A percentile compares a stretch with the other conserved stretches of the same genome.
These are phyloP conservation scores for Termitomyces bulborhizus DNA, from an alignment of 768 basidiomycete genomes.

Conservation along the genomic window DNA sequence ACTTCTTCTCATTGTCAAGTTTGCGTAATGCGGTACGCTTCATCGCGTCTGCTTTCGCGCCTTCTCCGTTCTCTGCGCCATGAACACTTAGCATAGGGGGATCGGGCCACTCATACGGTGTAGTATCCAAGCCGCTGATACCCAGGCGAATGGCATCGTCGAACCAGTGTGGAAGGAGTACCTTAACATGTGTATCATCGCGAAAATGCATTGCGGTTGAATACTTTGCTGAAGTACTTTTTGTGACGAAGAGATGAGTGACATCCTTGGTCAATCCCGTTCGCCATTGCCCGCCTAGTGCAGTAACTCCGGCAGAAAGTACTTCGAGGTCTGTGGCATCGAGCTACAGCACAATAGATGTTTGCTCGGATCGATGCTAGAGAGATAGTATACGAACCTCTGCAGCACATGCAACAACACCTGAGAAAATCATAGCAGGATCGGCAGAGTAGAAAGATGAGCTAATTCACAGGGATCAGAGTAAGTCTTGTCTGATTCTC, in stretches of 20 bases:
- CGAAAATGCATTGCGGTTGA: conserved; percentile 51
- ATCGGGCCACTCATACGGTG: conserved; percentile 69
- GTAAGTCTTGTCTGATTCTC: neutral
- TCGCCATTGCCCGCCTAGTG: conserved; percentile 81
- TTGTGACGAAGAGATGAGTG: conserved; percentile 76
- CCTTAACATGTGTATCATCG: conserved; percentile 49
- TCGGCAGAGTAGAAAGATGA: conserved; percentile 68
- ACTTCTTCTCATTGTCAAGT: conserved; percentile 26
- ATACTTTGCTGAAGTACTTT: conserved; percentile 46
- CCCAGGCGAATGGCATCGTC: conserved; percentile 69
- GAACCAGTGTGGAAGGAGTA: conserved; percentile 91
- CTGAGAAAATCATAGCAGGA: conserved; percentile 76
- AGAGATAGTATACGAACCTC: conserved; percentile 37
- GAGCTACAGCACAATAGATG: conserved; percentile 31
- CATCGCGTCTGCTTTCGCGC: conserved; percentile 12
- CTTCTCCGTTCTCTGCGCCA: conserved; percentile 16
- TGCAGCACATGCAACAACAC: conserved; percentile 65
- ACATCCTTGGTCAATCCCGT: conserved; percentile 74
- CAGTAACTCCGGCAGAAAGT: conserved; percentile 63
- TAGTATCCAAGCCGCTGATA: conserved; percentile 40
- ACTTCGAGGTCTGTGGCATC: conserved; percentile 63
- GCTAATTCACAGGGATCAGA: conserved; percentile 21
- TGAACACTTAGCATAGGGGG: conserved; percentile 41
- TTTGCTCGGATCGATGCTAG: neutral
- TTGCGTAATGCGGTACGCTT: conserved; percentile 13